These are phyloP conservation scores for Nitzschia sp. DNA, from an alignment of 108 stramenopile genomes.

Conservation along the genomic window DNA sequence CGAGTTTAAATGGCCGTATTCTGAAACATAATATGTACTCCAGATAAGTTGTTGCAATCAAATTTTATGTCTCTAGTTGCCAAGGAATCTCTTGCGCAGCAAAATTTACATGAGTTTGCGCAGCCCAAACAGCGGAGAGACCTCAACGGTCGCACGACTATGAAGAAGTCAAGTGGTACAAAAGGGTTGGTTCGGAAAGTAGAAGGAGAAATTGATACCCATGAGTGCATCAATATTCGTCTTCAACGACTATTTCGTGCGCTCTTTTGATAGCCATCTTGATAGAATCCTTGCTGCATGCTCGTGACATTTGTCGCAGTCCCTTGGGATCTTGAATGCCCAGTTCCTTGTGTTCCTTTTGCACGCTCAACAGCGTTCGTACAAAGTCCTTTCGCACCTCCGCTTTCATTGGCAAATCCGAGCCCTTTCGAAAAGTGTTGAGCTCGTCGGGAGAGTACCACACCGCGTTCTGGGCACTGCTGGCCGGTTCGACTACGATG, in stretches of 20 bases:
- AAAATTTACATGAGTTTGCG: too few relatives aligned
- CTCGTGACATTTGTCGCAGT: constrained; percentile 4
- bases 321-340: constrained; percentile 5
- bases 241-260: background rate
- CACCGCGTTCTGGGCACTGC: background rate
- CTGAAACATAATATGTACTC: too few relatives aligned
- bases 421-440: background rate
- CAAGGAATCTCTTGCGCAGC: too few relatives aligned
- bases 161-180: too few relatives aligned
- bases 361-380: background rate
- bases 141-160: too few relatives aligned
- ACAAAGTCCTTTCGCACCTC: background rate
- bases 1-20: too few relatives aligned
- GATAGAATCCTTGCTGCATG: constrained; percentile 1
- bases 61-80: too few relatives aligned
- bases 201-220: too few relatives aligned
- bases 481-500: background rate
- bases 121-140: too few relatives aligned
- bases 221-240: too few relatives aligned
- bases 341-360: constrained; percentile 6
- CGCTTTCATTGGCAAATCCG: background rate
- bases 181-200: too few relatives aligned
- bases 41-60: too few relatives aligned
- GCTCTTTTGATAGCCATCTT: background rate
- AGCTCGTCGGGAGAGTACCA: background rate